Conservation (phyloP, 2,329 filamentous ascomycete species). For the Sporothrix protearum region DNA sequence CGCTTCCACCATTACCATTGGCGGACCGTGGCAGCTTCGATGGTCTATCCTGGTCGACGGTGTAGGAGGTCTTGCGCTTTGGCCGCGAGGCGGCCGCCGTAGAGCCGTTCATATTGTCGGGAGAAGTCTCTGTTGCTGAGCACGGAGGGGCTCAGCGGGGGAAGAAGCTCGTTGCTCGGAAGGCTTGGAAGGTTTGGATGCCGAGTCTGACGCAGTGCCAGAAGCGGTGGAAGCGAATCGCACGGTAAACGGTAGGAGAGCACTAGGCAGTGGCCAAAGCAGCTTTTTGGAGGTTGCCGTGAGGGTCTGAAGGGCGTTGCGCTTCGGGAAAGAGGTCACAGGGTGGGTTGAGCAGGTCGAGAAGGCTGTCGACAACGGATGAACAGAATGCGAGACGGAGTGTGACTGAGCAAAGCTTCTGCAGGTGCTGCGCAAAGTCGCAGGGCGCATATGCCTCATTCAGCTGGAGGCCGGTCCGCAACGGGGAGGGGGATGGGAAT, state of each 20-base stretch:
- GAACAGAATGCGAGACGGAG: neutral
- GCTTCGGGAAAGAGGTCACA: neutral
- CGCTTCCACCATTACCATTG: conserved; percentile 23
- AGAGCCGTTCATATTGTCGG: conserved; percentile 30
- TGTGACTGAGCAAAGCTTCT: conserved; percentile 23
- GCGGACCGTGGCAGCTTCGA: conserved; percentile 31
- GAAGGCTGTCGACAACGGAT: neutral
- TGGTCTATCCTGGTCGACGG: conserved; percentile 28
- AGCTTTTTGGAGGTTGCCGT: neutral
- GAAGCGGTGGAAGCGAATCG: neutral
- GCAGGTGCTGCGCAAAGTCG: conserved; percentile 29
- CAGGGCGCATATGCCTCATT: conserved; percentile 25
- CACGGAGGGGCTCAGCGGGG: neutral
- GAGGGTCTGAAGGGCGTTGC: neutral
- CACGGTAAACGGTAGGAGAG: neutral
- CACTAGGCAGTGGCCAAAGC: neutral
- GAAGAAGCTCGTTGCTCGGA: neutral
- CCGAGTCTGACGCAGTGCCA: neutral
- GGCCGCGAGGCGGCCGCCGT: conserved; percentile 25
- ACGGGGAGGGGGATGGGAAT: neutral
- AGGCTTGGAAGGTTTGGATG: neutral
- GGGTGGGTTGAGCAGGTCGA: neutral
- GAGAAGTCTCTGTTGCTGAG: neutral
- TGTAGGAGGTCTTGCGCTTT: conserved; percentile 32
- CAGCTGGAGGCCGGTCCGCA: conserved; percentile 19